phyloP scores from a whole-genome alignment of 2,329 filamentous ascomycete genomes.

The Aspergillus sergii region DNA sequence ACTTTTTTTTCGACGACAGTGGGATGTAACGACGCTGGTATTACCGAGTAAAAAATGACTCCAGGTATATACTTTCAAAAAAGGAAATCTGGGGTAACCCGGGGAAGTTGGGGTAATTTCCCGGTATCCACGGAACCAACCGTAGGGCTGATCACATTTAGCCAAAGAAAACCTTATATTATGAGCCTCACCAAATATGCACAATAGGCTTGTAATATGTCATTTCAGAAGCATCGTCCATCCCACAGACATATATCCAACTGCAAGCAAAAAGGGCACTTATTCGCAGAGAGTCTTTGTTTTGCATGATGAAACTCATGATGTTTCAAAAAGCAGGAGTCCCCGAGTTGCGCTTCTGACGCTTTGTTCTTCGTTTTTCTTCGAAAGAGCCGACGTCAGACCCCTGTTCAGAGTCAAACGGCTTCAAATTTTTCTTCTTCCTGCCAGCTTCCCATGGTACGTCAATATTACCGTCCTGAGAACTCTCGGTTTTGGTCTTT shows the following conservation, averaged over 20 bases:
- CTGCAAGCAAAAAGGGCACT: background rate
- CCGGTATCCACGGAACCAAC: no score
- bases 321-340: background rate
- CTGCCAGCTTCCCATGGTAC: background rate
- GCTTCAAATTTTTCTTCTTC: background rate
- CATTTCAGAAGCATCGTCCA: background rate
- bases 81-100: background rate
- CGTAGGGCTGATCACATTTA: no score
- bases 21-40: background rate
- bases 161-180: background rate
- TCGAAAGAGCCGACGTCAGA: background rate
- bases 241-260: background rate
- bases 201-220: background rate
- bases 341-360: background rate
- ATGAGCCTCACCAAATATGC: background rate
- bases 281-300: background rate
- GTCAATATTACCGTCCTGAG: background rate
- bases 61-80: background rate
- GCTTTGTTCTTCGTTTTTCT: background rate
- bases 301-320: background rate
- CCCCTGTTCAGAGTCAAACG: background rate
- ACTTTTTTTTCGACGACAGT: background rate
- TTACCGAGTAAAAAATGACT: background rate
- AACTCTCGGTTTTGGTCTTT: slow-evolving; percentile 16
- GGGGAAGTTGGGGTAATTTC: background rate